These are phyloP conservation scores for Mucor lusitanicus DNA, from an alignment of 371 early-diverging fungal genomes.

Conservation along the genomic window DNA sequence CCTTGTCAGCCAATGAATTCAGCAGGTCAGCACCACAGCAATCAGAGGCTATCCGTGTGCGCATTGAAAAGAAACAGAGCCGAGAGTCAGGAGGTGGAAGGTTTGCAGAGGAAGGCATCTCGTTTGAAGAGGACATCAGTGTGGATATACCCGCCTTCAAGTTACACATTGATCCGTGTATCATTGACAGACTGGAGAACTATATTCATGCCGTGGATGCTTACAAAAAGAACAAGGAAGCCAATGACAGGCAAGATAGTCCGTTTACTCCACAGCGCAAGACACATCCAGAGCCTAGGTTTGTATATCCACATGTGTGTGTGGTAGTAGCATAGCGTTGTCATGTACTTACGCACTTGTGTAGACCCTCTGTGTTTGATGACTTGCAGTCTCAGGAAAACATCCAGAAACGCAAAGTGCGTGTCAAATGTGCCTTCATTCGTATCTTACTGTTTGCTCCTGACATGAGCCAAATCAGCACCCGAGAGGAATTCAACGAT, in stretches of 20 bases:
- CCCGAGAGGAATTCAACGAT: constrained; percentile 39
- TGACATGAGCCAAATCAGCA: constrained; percentile 46
- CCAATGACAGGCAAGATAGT: background rate
- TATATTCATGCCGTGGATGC: constrained; percentile 39
- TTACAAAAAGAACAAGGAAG: constrained; percentile 6
- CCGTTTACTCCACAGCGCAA: background rate
- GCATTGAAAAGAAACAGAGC: constrained; percentile 33
- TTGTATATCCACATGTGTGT: background rate
- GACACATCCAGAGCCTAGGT: background rate
- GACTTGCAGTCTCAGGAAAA: constrained; percentile 10
- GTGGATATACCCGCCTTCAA: constrained; percentile 56
- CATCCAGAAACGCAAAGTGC: constrained; percentile 20
- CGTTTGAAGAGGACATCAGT: constrained; percentile 42
- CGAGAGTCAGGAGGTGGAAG: constrained; percentile 12
- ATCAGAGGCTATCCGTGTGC: background rate
- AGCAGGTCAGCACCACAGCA: background rate
- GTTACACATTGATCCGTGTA: constrained; percentile 50
- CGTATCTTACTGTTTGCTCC: constrained; percentile 46
- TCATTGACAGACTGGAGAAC: constrained; percentile 50
- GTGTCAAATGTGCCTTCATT: constrained; percentile 38
- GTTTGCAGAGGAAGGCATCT: constrained; percentile 19
- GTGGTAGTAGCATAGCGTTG: too few relatives aligned
- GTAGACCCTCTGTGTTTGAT: constrained; percentile 16
- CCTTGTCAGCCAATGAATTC: background rate
- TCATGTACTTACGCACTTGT: too few relatives aligned